Evolutionary conservation across 148 eudicot species (phyloP).

Genomic region (Amaranthus cruentus): DNA sequence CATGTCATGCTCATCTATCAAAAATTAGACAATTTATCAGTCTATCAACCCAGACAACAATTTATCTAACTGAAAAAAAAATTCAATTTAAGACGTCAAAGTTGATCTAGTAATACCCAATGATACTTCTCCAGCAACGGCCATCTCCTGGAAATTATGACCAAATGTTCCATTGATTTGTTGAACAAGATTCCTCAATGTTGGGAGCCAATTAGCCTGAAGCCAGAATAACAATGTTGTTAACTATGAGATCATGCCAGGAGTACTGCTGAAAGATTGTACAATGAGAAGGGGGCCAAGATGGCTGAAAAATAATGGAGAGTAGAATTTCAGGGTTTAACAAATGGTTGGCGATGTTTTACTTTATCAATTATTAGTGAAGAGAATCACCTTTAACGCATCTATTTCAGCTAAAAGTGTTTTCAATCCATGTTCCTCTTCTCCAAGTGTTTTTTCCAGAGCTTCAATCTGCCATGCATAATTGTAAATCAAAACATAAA

Average conservation of each 20-base stretch:
- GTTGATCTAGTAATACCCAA: constrained; percentile 43
- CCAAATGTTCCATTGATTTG: constrained; percentile 84
- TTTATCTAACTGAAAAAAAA: neutral
- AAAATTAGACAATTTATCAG: constrained; percentile 20
- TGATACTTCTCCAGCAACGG: constrained; percentile 96
- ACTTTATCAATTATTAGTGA: neutral
- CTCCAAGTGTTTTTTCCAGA: constrained; percentile 46
- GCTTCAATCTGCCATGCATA: constrained; percentile 53
- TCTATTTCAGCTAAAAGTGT: constrained; percentile 51
- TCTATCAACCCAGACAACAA: neutral
- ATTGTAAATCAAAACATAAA: neutral
- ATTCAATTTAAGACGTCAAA: neutral
- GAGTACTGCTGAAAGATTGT: constrained; percentile 4
- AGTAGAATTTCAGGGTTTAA: neutral
- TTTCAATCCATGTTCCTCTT: constrained; percentile 47
- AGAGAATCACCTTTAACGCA: constrained; percentile 53
- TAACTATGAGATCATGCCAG: constrained; percentile 6
- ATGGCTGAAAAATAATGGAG: neutral
- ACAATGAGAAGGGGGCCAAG: neutral
- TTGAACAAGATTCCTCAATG: constrained; percentile 70
- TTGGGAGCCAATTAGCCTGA: constrained; percentile 93
- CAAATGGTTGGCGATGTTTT: neutral
- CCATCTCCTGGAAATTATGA: constrained; percentile 92
- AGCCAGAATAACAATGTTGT: constrained; percentile 18
- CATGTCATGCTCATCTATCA: constrained; percentile 78